Evolutionary conservation across 2,329 filamentous ascomycete species (phyloP).

Genomic region (Monilinia fructigena): DNA sequence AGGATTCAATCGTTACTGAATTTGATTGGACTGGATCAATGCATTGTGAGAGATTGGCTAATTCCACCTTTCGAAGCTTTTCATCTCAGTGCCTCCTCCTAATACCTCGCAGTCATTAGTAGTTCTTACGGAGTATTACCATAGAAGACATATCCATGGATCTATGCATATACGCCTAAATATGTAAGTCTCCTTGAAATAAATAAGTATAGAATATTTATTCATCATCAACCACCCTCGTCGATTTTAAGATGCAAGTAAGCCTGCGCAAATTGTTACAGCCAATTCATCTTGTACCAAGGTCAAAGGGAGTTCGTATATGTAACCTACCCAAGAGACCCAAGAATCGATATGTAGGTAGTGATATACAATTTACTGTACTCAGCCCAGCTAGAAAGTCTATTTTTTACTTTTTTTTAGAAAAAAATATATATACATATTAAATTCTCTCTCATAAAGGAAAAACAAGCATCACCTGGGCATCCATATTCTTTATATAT

Average conservation of each 20-base stretch:
- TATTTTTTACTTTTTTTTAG: neutral
- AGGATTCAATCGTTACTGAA: neutral
- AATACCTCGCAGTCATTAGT: no score
- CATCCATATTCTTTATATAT: no score
- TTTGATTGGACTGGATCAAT: neutral
- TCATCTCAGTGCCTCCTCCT: neutral
- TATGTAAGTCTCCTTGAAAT: neutral
- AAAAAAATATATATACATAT: no score
- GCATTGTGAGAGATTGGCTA: neutral
- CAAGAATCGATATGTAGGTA: neutral
- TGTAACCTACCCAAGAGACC: conserved; percentile 8
- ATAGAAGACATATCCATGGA: no score
- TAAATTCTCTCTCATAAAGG: no score
- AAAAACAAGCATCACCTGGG: no score
- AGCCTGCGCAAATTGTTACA: conserved; percentile 6
- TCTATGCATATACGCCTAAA: no score
- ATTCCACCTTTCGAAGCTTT: neutral
- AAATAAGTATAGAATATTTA: neutral
- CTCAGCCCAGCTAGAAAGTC: conserved; percentile 6
- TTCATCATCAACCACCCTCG: neutral
- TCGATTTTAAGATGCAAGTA: conserved; percentile 13
- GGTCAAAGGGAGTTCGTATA: conserved; percentile 19
- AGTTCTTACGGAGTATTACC: no score
- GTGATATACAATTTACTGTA: neutral
- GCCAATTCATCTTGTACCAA: neutral